Conservation (phyloP, 192 early-diverging fungal species). For the Dispira parvispora region DNA sequence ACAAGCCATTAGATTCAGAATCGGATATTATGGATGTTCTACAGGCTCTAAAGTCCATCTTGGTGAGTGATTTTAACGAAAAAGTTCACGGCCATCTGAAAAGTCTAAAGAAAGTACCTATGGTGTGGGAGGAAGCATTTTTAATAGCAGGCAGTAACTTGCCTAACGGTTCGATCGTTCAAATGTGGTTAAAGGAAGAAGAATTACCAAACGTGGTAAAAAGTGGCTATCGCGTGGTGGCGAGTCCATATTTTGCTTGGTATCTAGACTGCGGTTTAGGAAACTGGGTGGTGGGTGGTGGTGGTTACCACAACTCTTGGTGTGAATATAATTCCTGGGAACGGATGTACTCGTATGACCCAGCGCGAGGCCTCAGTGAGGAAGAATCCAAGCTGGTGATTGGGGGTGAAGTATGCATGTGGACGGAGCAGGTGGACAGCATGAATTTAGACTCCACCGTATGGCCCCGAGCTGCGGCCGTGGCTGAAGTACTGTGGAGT, state of each 20-base stretch:
- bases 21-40: too few species aligned
- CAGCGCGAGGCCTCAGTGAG: conserved; percentile 32
- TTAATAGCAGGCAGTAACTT: conserved; percentile 31
- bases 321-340: conserved; percentile 57
- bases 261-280: conserved; percentile 68
- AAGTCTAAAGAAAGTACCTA: conserved; percentile 30
- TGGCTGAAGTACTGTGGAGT: conserved; percentile 53
- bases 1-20: too few species aligned
- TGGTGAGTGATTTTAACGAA: conserved; percentile 31
- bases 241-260: conserved; percentile 37
- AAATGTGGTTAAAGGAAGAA: conserved; percentile 48
- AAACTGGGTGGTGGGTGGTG: conserved; percentile 45
- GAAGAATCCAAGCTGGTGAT: conserved; percentile 40
- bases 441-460: conserved; percentile 37
- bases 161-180: conserved; percentile 43
- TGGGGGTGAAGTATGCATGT: conserved; percentile 49
- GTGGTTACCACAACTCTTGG: conserved; percentile 48
- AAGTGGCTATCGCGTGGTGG: conserved; percentile 46
- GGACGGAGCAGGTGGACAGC: conserved; percentile 49
- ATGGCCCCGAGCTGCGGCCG: conserved; percentile 51
- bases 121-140: conserved; percentile 70
- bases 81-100: conserved; percentile 30
- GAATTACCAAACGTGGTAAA: conserved; percentile 35
- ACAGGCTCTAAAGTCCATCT: too few species aligned
- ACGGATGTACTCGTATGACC: conserved; percentile 48